Evolutionary conservation across 805 yeast species (phyloP).

Genomic region (Suhomyces emberorum): DNA sequence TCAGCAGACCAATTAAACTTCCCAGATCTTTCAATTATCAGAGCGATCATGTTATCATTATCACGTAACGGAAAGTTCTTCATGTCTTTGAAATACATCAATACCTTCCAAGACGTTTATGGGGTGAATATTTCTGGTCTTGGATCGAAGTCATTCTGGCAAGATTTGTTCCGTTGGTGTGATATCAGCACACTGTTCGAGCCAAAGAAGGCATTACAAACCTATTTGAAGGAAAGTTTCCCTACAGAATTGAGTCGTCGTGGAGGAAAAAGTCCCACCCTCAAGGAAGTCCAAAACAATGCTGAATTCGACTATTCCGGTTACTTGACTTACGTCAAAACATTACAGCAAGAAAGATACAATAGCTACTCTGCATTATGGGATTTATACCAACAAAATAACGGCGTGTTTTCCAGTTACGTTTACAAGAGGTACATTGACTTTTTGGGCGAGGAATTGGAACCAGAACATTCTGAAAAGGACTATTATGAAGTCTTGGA

Average conservation of each 20-base stretch:
- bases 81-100: constrained; percentile 32
- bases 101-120: constrained; percentile 32
- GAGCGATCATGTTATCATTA: constrained; percentile 30
- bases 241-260: constrained; percentile 9
- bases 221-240: constrained; percentile 20
- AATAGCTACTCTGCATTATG: constrained; percentile 30
- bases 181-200: constrained; percentile 31
- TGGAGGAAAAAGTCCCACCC: not conserved
- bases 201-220: constrained; percentile 23
- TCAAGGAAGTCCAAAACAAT: constrained; percentile 26
- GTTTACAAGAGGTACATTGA: constrained; percentile 23
- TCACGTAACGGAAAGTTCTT: constrained; percentile 30
- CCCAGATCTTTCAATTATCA: constrained; percentile 25
- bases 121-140: constrained; percentile 16
- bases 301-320: constrained; percentile 39
- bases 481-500: constrained; percentile 23
- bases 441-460: constrained; percentile 21
- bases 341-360: constrained; percentile 23
- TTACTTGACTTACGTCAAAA: constrained; percentile 24
- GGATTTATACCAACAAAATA: constrained; percentile 28
- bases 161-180: constrained; percentile 35
- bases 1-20: constrained; percentile 14
- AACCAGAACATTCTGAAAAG: constrained; percentile 13
- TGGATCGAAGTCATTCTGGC: constrained; percentile 32
- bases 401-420: constrained; percentile 20